Evolutionary conservation across 2,329 filamentous ascomycete species (phyloP).

Genomic region (Arthrinium phaeospermum): DNA sequence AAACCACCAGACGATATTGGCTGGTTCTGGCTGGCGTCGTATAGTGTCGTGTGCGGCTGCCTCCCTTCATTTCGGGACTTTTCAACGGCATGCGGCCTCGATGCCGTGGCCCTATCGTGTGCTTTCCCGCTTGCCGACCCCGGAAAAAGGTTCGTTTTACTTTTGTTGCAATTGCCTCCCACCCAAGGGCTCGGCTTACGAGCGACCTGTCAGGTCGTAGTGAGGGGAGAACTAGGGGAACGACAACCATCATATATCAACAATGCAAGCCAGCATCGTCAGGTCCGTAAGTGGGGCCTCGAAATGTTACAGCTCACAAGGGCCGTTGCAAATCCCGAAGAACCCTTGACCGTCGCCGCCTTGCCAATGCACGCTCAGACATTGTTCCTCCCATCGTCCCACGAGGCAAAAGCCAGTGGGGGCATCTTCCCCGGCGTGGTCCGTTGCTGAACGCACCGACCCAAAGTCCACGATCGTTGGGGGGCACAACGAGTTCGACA

Average conservation of each 20-base stretch:
- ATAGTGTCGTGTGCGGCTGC: background rate
- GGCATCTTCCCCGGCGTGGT: background rate
- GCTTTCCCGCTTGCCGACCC: background rate
- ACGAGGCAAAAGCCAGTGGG: background rate
- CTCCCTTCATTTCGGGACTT: background rate
- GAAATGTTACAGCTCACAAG: slow-evolving; percentile 4
- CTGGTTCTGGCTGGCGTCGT: background rate
- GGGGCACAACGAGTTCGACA: background rate
- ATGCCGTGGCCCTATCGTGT: background rate
- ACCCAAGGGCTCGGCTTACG: background rate
- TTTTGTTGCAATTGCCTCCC: background rate
- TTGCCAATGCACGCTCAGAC: background rate
- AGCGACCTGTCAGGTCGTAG: background rate
- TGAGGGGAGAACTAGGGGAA: background rate
- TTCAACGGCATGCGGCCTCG: background rate
- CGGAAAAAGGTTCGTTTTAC: slow-evolving; percentile 2
- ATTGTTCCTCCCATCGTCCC: background rate
- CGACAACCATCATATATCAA: background rate
- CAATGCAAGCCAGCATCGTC: background rate
- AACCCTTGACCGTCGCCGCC: background rate
- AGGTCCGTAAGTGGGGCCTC: background rate
- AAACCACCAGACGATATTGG: background rate
- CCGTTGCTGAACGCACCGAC: background rate
- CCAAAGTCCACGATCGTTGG: background rate
- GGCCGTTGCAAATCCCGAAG: background rate